phyloP scores from a whole-genome alignment of 2,329 filamentous ascomycete species.

The Sodiomyces alkalinus region DNA sequence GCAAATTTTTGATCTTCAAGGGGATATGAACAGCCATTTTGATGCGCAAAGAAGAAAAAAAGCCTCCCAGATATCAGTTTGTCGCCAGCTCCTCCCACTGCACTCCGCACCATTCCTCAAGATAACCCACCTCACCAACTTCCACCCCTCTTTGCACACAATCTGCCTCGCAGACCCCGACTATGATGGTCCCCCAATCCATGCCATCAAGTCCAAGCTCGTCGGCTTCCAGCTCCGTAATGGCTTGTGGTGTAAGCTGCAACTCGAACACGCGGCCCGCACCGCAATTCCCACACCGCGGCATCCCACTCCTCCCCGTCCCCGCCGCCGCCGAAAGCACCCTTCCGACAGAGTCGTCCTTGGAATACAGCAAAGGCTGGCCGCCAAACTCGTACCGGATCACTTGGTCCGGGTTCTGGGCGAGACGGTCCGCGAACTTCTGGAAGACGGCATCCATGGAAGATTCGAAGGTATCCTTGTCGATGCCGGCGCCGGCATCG shows the following conservation, averaged over 20 bases:
- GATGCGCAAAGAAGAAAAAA: too few relatives aligned
- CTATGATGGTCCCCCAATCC: slow-evolving; percentile 92
- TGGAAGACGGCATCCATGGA: slow-evolving; percentile 63
- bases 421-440: slow-evolving; percentile 62
- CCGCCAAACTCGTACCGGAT: slow-evolving; percentile 69
- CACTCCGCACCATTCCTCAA: slow-evolving; percentile 95
- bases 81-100: slow-evolving; percentile 94
- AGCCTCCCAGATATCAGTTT: too few relatives aligned
- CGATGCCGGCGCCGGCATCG: slow-evolving; percentile 28
- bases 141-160: slow-evolving; percentile 47
- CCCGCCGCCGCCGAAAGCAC: slow-evolving; percentile 27
- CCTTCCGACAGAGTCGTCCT: slow-evolving; percentile 58
- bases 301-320: slow-evolving; percentile 34
- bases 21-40: too few relatives aligned
- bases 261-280: slow-evolving; percentile 70
- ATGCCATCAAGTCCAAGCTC: slow-evolving; percentile 65
- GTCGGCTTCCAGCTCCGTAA: slow-evolving; percentile 63
- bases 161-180: slow-evolving; percentile 71
- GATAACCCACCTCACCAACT: slow-evolving; percentile 54
- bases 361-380: slow-evolving; percentile 63
- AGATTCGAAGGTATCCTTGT: slow-evolving; percentile 59
- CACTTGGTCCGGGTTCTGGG: slow-evolving; percentile 70
- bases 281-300: slow-evolving; percentile 64
- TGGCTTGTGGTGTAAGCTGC: slow-evolving; percentile 82
- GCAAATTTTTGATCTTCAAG: too few relatives aligned